Evolutionary conservation across 192 early-diverging fungal species (phyloP).

Genomic region (Dissophora globulifera): DNA sequence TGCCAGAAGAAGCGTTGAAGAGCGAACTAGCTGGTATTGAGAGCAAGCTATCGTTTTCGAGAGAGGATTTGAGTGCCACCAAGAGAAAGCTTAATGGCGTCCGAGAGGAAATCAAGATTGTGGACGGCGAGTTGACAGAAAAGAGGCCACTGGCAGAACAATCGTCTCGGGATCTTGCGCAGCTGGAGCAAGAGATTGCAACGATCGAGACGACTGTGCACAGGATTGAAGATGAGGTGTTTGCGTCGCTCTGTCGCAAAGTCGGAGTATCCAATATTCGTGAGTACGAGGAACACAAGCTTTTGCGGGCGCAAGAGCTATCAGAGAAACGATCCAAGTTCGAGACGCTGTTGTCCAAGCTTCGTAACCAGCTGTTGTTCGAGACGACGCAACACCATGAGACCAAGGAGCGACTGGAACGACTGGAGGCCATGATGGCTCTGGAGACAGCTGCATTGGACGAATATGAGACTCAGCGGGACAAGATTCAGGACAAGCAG

Average conservation of each 20-base stretch:
- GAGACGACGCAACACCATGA: constrained; percentile 77
- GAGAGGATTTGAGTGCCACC: constrained; percentile 70
- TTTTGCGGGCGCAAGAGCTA: constrained; percentile 74
- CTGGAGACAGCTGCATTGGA: constrained; percentile 54
- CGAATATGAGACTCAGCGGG: constrained; percentile 42
- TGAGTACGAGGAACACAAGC: constrained; percentile 85
- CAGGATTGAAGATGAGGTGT: constrained; percentile 72
- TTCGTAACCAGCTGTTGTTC: constrained; percentile 83
- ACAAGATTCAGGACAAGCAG: constrained; percentile 54
- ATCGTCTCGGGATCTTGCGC: constrained; percentile 38
- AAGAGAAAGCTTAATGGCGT: constrained; percentile 69
- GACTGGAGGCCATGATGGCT: constrained; percentile 61
- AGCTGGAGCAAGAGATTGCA: constrained; percentile 52
- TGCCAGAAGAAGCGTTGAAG: constrained; percentile 68
- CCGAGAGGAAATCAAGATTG: constrained; percentile 65
- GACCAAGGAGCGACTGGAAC: constrained; percentile 67
- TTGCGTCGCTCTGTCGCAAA: constrained; percentile 80
- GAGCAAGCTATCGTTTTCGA: constrained; percentile 64
- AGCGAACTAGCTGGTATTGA: constrained; percentile 71
- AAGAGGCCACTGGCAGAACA: constrained; percentile 34
- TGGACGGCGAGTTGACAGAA: constrained; percentile 55
- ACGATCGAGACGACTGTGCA: constrained; percentile 57
- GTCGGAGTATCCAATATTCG: constrained; percentile 83
- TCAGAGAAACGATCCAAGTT: constrained; percentile 82
- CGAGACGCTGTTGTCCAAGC: constrained; percentile 77